Conservation (phyloP, 345 rosid genomes). For the Cardamine chenopodiifolia region DNA sequence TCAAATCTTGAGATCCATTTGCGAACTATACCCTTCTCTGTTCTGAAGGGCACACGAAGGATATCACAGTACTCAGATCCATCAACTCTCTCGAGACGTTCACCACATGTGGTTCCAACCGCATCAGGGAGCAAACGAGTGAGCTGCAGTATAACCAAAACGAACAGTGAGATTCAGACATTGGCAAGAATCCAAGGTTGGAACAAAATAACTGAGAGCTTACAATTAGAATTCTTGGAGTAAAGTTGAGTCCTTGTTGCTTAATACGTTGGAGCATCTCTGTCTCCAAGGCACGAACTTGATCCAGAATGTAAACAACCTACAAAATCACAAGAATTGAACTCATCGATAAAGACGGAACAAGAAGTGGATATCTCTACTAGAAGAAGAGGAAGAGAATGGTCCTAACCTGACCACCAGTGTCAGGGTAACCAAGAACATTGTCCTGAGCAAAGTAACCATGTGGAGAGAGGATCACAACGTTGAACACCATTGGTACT, state of each 20-base stretch:
- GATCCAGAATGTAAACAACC: slow-evolving; percentile 97
- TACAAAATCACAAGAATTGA: slow-evolving; percentile 17
- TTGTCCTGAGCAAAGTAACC: slow-evolving; percentile 96
- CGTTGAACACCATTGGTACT: slow-evolving; percentile 92
- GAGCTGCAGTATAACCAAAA: slow-evolving; percentile 53
- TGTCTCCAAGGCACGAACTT: slow-evolving; percentile 89
- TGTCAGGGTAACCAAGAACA: slow-evolving; percentile 95
- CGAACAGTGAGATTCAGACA: slow-evolving; percentile 6
- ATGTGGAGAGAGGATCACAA: slow-evolving; percentile 91
- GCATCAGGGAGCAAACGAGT: slow-evolving; percentile 94
- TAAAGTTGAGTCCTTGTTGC: slow-evolving; percentile 87
- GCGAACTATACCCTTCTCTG: slow-evolving; percentile 78
- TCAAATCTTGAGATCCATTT: slow-evolving; percentile 93
- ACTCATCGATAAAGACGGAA: slow-evolving; percentile 4
- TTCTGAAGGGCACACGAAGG: slow-evolving; percentile 84
- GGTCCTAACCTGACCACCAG: slow-evolving; percentile 86
- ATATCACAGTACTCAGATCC: slow-evolving; percentile 80
- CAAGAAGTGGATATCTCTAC: neutral
- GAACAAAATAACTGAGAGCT: slow-evolving; percentile 28
- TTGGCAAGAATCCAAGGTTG: neutral
- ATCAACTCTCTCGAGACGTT: slow-evolving; percentile 82
- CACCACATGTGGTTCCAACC: slow-evolving; percentile 87
- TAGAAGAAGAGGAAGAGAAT: neutral
- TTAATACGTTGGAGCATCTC: slow-evolving; percentile 93
- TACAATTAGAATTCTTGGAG: slow-evolving; percentile 85